These are phyloP conservation scores for Candida ortonii DNA, from an alignment of 805 yeast species.

Conservation along the genomic window DNA sequence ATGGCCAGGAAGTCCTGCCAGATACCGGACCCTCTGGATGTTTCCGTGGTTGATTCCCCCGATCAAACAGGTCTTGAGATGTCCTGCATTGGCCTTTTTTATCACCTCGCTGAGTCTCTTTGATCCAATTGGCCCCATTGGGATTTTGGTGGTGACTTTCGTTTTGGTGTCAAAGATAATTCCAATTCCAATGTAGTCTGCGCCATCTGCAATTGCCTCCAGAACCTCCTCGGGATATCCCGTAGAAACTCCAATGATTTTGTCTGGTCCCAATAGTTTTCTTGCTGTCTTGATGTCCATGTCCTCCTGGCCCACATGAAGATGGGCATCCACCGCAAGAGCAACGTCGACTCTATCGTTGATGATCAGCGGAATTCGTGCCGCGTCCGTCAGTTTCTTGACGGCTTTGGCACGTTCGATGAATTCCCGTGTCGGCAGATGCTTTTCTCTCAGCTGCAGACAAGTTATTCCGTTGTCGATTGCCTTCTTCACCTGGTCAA, in stretches of 20 bases:
- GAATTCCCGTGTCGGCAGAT: slow-evolving; percentile 64
- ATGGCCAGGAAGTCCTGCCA: slow-evolving; percentile 43
- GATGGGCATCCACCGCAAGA: slow-evolving; percentile 81
- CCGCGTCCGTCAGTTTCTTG: slow-evolving; percentile 56
- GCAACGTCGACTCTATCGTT: slow-evolving; percentile 90
- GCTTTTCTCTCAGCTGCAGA: slow-evolving; percentile 82
- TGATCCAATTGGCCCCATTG: slow-evolving; percentile 71
- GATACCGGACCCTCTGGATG: slow-evolving; percentile 53
- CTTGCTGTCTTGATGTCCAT: slow-evolving; percentile 64
- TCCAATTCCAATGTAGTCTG: slow-evolving; percentile 85
- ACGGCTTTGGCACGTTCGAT: slow-evolving; percentile 57
- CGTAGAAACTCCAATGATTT: slow-evolving; percentile 78
- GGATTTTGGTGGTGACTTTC: slow-evolving; percentile 51
- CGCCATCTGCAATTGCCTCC: slow-evolving; percentile 44
- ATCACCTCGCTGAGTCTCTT: slow-evolving; percentile 50
- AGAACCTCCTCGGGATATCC: slow-evolving; percentile 54
- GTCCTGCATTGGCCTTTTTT: slow-evolving; percentile 29
- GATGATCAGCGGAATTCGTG: slow-evolving; percentile 72
- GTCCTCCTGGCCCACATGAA: slow-evolving; percentile 92
- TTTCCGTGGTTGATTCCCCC: slow-evolving; percentile 75
- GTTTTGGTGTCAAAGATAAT: slow-evolving; percentile 74
- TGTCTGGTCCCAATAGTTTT: slow-evolving; percentile 63
- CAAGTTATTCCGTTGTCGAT: slow-evolving; percentile 72
- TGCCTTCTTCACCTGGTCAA: slow-evolving; percentile 61
- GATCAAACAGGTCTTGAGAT: slow-evolving; percentile 65